Base-by-base conservation (phyloP, 768 basidiomycete genomes). In the Lepiota subincarnata region DNA sequence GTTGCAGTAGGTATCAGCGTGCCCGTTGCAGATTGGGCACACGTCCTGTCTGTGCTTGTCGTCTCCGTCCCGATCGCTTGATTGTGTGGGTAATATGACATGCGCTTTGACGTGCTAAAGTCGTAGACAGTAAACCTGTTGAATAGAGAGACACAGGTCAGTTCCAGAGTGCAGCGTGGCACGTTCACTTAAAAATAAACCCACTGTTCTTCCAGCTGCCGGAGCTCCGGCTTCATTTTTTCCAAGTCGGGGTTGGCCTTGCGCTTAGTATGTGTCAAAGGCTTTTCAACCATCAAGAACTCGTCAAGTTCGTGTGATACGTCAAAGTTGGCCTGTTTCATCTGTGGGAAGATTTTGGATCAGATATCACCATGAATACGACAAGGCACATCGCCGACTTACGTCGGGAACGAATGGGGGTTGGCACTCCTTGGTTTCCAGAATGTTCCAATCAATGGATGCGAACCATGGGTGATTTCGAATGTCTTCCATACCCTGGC, bases 321-420 rank as follows among this genome's bases (percentile, higher is more conserved):
- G 65, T 99, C 96, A 68, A 98, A 99, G 68, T 99, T 98, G n/a
- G 94, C 91, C 70, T 87, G 87, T 67, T 95, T 94, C 69, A 88
- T 84, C 95, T 99, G 64, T 55, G 38, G 46, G 53, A 38, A 55
- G 31, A 24, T 24, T 24, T 59, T 40, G 26, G 50, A 38, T 55
- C 18, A 41, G 41, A 24, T 46, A 19, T 48, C 44, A 34, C 37
- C 26, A 45, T 48, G 40, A 22, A 5, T 46, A 52, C 28, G 50
- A 41, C 34, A 35, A 56, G 26, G 22, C 24, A n/a, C n/a, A n/a
- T 18, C 46, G 53, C 40, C 14, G 16, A 86, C 94, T 61, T 63
- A 98, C 94, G 64, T 97, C 91, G 42, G 95, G 97, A 56, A 92
- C 84, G 64, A 95, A 98, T 2, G 89, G 89, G 0, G 97, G 87